Base-by-base conservation (phyloP, 1,284 basidiomycete genomes). In the Moniliella sp. region DNA sequence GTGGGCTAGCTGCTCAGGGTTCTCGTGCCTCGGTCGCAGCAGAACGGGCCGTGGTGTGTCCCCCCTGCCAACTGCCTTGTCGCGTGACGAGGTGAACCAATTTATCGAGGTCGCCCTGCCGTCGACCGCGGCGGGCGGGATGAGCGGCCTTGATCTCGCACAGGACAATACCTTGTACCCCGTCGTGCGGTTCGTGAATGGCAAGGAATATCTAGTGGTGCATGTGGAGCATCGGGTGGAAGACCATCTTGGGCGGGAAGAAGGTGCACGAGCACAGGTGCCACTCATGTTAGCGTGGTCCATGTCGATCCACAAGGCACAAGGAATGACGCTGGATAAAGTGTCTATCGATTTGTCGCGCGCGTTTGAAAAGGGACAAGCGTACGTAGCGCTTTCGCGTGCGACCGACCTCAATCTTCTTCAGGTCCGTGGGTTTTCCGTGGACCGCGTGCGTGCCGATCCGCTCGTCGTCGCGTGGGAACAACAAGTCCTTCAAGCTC, bases 321-420 rank as follows among this genome's bases (percentile, higher is more conserved):
- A 57, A 35, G 55, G 55, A 3, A 52, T 56, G 40, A 57, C 55
- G 28, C 38, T 58, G 14, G 43, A 48, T 11, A 46, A 44, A 38
- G 52, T 48, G 42, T 42, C 42, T 27, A 52, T 58, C 34, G 51
- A 58, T 28, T 39, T 58, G 14, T 40, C 43, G 23, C 42, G 42
- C 14, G 47, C 53, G 1, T 58, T 58, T 30, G 56, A 58, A 32
- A 55, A 51, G 30, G 50, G 54, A 18, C 82, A 83, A 66, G 83
- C 83, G 19, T 94, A 97, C 50, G 86, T 94, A 17, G 88, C 91
- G 0, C 67, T 97, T n/a, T 91, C 84, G 15, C 80, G 91, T 18
- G 91, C 91, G 2, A 91, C 86, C 0, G 76, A 74, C 5, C 65
- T 97, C 28, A 76, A 86, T 7, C 80, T 83, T 0, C 67, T 97